Percentiles rank a stretch among this genome's conserved stretches.
phyloP scores from a whole-genome alignment of 768 basidiomycete species.

The Amylocystis lapponica region DNA sequence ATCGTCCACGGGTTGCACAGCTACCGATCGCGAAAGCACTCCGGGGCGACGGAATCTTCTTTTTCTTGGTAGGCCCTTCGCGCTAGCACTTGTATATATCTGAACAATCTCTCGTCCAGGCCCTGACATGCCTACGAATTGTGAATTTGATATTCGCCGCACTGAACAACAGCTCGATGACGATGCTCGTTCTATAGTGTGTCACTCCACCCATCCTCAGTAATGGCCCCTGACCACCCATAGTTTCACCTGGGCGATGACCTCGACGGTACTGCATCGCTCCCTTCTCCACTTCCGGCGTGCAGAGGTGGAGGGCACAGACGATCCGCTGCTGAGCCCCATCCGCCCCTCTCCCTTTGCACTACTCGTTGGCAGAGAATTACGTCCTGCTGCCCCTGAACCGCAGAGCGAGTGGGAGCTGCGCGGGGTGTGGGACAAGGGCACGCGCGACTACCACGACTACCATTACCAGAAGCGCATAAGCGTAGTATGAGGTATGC shows the following conservation, averaged over 20 bases:
- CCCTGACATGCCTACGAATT: slow-evolving; percentile 20
- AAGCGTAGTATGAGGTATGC: no score
- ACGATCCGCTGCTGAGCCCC: neutral
- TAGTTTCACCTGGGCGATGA: slow-evolving; percentile 32
- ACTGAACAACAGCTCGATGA: slow-evolving; percentile 17
- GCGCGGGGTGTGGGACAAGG: no score
- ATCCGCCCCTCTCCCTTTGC: neutral
- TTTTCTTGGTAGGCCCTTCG: slow-evolving; percentile 30
- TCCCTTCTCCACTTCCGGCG: slow-evolving; percentile 28
- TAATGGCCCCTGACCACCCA: neutral
- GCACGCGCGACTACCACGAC: no score
- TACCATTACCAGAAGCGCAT: no score
- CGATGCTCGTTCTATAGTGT: slow-evolving; percentile 24
- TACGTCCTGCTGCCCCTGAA: no score
- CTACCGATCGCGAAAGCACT: slow-evolving; percentile 25
- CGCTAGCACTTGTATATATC: neutral
- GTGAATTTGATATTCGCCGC: slow-evolving; percentile 24
- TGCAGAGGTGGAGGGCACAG: slow-evolving; percentile 21
- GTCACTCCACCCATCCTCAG: neutral
- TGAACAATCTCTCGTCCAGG: slow-evolving; percentile 5
- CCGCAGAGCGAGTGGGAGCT: no score
- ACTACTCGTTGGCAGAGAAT: no score
- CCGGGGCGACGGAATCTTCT: slow-evolving; percentile 29
- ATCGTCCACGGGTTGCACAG: slow-evolving; percentile 24
- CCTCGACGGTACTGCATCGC: slow-evolving; percentile 28